Conservation (phyloP, 2,329 filamentous ascomycete genomes). For the Fusarium protoensiforme region DNA sequence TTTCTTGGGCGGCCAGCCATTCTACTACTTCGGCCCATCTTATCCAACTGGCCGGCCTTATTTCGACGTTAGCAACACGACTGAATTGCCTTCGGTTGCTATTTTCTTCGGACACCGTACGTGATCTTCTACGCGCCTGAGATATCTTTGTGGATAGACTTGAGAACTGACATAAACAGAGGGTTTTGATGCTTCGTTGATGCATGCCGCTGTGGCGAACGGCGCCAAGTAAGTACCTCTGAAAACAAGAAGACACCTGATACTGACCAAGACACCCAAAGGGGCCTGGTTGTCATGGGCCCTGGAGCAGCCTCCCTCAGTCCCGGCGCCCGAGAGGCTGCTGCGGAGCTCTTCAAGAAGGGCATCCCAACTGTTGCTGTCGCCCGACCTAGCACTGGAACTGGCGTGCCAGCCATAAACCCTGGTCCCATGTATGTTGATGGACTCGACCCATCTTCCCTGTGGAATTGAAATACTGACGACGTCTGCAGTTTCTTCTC, state of each 20-base stretch:
- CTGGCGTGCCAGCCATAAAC: slow-evolving; percentile 36
- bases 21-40: slow-evolving; percentile 62
- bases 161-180: slow-evolving; percentile 31
- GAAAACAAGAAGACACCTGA: too few species aligned
- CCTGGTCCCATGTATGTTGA: slow-evolving; percentile 23
- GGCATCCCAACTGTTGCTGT: slow-evolving; percentile 46
- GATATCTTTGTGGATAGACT: too few species aligned
- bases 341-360: slow-evolving; percentile 38
- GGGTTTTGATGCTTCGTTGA: slow-evolving; percentile 46
- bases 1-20: slow-evolving; percentile 63
- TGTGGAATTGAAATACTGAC: not conserved
- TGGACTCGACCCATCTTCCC: not conserved
- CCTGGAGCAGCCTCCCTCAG: slow-evolving; percentile 44
- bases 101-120: slow-evolving; percentile 58
- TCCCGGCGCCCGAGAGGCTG: slow-evolving; percentile 40
- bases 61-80: slow-evolving; percentile 48
- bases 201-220: slow-evolving; percentile 46
- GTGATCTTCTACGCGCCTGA: not conserved
- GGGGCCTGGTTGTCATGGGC: slow-evolving; percentile 46
- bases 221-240: slow-evolving; percentile 39
- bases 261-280: not conserved
- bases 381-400: slow-evolving; percentile 43
- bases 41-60: slow-evolving; percentile 54
- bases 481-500: slow-evolving; percentile 36
- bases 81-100: slow-evolving; percentile 56